A percentile compares a stretch with the other conserved stretches of the same genome.
Conservation (phyloP, 1,139 yeast species). For the Geotrichum macrosporum region DNA sequence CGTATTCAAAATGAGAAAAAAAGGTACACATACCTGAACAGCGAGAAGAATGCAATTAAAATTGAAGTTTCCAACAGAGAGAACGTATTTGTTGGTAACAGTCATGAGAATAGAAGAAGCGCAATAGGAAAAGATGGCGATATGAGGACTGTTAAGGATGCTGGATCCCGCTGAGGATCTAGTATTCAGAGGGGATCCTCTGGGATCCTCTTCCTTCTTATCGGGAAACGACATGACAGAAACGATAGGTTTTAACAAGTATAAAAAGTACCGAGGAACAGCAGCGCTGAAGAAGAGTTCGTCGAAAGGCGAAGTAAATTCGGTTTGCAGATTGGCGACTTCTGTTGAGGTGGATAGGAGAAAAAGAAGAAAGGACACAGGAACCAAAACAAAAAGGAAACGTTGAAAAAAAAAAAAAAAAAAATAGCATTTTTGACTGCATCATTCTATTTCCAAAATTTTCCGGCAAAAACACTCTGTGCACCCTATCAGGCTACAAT, state of each 20-base stretch:
- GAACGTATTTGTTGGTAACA: conserved; percentile 92
- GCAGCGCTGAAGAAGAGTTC: no score
- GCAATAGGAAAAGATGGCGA: conserved; percentile 85
- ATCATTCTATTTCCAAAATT: no score
- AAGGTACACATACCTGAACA: conserved; percentile 32
- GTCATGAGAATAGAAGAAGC: conserved; percentile 93
- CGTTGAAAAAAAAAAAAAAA: background rate
- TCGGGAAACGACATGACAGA: conserved; percentile 18
- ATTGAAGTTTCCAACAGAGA: conserved; percentile 77
- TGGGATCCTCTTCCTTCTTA: conserved; percentile 22
- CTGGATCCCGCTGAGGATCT: background rate
- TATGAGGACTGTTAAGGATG: conserved; percentile 67
- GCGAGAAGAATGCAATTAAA: conserved; percentile 80
- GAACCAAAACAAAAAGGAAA: background rate
- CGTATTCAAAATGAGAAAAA: background rate
- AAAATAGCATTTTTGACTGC: no score
- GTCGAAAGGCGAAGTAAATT: no score
- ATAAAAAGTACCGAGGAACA: no score
- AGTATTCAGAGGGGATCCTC: conserved; percentile 7
- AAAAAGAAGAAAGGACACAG: background rate
- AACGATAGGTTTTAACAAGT: no score
- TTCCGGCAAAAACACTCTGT: no score
- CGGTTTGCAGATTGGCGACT: no score
- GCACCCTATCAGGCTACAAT: no score
- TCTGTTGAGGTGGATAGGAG: background rate